Conservation (phyloP, 805 yeast species). For the Jamesozyma spencerorum region DNA sequence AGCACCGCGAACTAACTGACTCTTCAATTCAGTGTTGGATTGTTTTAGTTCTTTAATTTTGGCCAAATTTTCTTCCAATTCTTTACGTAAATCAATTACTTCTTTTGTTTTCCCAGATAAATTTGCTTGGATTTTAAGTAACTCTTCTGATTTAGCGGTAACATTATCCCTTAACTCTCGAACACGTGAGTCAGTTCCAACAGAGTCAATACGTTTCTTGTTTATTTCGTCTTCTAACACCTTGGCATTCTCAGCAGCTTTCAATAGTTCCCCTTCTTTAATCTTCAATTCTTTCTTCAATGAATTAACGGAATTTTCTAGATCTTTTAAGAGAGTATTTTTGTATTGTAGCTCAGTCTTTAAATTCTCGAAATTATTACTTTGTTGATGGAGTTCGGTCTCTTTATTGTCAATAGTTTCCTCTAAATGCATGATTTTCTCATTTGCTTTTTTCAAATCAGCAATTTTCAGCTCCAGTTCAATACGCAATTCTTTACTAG, state of each 20-base stretch:
- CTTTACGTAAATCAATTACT: background rate
- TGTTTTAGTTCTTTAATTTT: background rate
- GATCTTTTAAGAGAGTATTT: background rate
- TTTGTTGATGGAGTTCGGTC: background rate
- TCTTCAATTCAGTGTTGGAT: conserved; percentile 1
- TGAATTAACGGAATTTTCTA: background rate
- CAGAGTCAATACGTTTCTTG: background rate
- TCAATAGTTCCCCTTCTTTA: background rate
- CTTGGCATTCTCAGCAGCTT: background rate
- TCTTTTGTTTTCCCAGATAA: no score
- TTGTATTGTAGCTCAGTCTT: background rate
- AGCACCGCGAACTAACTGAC: conserved; percentile 1
- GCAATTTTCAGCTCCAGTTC: background rate
- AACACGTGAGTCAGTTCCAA: background rate
- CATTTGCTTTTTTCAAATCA: background rate
- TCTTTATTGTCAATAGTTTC: background rate
- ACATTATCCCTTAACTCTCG: background rate
- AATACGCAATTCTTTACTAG: background rate
- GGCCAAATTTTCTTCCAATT: background rate
- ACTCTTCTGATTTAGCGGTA: no score
- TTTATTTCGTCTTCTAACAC: background rate
- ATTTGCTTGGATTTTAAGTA: no score
- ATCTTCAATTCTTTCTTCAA: background rate
- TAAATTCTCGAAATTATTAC: background rate
- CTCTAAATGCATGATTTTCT: background rate